Percentiles rank a stretch among this genome's conserved stretches.
phyloP scores from a whole-genome alignment of 345 rosid species.

The Sapria himalayana region DNA sequence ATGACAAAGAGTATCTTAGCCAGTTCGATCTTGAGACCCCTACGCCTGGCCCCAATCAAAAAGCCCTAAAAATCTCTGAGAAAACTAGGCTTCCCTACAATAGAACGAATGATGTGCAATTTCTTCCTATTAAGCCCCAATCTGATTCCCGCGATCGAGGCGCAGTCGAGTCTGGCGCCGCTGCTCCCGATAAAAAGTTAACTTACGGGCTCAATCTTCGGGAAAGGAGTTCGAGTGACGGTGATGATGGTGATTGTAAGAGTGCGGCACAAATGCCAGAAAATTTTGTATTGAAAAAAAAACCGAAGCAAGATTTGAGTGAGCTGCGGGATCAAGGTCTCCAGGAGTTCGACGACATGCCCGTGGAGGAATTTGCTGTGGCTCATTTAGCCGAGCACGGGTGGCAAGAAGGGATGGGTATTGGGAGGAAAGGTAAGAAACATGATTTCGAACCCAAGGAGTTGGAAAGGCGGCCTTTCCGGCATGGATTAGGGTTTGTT shows the following conservation, averaged over 20 bases:
- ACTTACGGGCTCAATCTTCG: constrained; percentile 55
- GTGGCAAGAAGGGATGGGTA: constrained; percentile 63
- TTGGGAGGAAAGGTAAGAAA: constrained; percentile 62
- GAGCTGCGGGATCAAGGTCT: constrained; percentile 39
- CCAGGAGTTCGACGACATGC: constrained; percentile 45
- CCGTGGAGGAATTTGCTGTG: constrained; percentile 57
- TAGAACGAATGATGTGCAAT: constrained; percentile 10
- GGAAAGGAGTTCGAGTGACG: constrained; percentile 2
- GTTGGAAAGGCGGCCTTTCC: constrained; percentile 26
- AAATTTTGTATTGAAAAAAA: constrained; percentile 26
- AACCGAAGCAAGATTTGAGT: constrained; percentile 26
- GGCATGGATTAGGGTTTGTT: constrained; percentile 38
- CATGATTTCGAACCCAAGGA: constrained; percentile 44
- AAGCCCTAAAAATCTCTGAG: no score
- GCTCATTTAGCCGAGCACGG: constrained; percentile 74
- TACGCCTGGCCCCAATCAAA: no score
- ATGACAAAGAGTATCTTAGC: no score
- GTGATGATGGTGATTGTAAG: neutral
- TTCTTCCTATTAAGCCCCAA: constrained; percentile 5
- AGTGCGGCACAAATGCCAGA: constrained; percentile 7
- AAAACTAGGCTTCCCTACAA: constrained; percentile 14
- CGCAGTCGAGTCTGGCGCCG: constrained; percentile 8
- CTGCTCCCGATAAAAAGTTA: constrained; percentile 5
- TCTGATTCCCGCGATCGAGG: constrained; percentile 5
- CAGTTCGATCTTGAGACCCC: no score